Evolutionary conservation across 139 green algal genomes (phyloP), one percentile per base, ranked within the genome.

Genomic region (Chlamydomonas schloesseri): DNA sequence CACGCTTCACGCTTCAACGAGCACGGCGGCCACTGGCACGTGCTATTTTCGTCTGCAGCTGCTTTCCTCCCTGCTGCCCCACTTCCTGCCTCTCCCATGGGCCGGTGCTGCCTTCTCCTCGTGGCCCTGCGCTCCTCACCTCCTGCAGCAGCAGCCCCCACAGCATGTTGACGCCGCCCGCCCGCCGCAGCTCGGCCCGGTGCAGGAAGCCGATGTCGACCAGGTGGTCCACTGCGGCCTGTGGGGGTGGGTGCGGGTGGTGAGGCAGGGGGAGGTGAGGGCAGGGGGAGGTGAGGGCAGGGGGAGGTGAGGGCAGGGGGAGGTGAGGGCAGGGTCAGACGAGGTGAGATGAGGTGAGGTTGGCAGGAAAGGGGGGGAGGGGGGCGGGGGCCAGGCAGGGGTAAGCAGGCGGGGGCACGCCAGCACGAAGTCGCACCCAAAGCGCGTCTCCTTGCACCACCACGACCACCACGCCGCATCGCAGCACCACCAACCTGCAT

Each of bases 61-160:
- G n/a, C n/a, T n/a, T n/a, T n/a, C n/a, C n/a, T n/a, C n/a, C n/a
- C n/a, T n/a, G n/a, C n/a, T n/a, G n/a, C n/a, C n/a, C n/a, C n/a
- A n/a, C n/a, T n/a, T n/a, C n/a, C n/a, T n/a, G n/a, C n/a, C n/a
- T n/a, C n/a, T n/a, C n/a, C n/a, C n/a, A n/a, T n/a, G n/a, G n/a
- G n/a, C n/a, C n/a, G n/a, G n/a, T n/a, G n/a, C n/a, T n/a, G n/a
- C n/a, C n/a, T n/a, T n/a, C n/a, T n/a, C n/a, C n/a, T n/a, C n/a
- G n/a, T n/a, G n/a, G n/a, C n/a, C n/a, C n/a, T n/a, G 13, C 37
- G 24, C 42, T 0, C 31, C 79, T 62, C 62, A 88, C 75, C 79
- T 89, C 88, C 79, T 88, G 77, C 78, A 91, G 88, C 79, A 91
- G 88, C 57, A 88, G 65, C 9, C 88, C 88, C 88, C 88, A 91